Base-by-base conservation (phyloP, 164 flowering plant genomes). In the Liriodendron chinense region DNA sequence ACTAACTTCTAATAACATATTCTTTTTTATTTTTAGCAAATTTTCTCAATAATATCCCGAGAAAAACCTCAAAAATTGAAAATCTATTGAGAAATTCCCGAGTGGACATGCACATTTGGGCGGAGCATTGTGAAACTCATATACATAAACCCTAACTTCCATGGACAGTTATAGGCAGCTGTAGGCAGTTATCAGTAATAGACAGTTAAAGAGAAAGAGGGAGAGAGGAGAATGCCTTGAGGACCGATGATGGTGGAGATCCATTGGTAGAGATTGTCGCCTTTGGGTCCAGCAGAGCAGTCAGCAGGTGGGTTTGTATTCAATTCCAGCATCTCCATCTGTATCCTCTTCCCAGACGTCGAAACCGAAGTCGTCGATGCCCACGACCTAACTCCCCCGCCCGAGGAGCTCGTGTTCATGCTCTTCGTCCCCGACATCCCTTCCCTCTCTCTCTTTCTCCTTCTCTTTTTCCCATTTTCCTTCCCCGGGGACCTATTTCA, bases 221-320 rank as follows among this genome's bases (percentile, higher is more conserved):
- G 74, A 43, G 43, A 57, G 48, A 69, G 65, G 65, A 69, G 71
- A 9, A 91, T 53, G 59, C 97, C 98, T 70, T 85, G 83, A 57
- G 97, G 94, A 20, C 96, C 97, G 50, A 90, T 75, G 78, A 96
- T 76, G 82, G 97, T 90, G 80, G 99, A 83, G 70, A 94, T 80
- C 99, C 99, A 96, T 75, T 89, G 86, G 84, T 94, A 90, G 75
- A 94, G 91, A 80, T 91, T 96, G 77, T 92, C 97, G 18, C 97
- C 98, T 81, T 90, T 96, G 56, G 98, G 99, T 10, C 97, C 93
- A 66, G 98, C 97, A 43, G 93, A 85, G 82, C 92, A 96, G 71
- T 89, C 89, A 1, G 83, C 79, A 77, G 99, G 97, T 9, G 97
- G 91, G 78, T 90, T 85, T 57, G 26, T 16, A 85, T 85, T 85